Evolutionary conservation across 2,329 filamentous ascomycete species (phyloP), one percentile per base, ranked within the genome.

Genomic region (Monosporascus ibericus): DNA sequence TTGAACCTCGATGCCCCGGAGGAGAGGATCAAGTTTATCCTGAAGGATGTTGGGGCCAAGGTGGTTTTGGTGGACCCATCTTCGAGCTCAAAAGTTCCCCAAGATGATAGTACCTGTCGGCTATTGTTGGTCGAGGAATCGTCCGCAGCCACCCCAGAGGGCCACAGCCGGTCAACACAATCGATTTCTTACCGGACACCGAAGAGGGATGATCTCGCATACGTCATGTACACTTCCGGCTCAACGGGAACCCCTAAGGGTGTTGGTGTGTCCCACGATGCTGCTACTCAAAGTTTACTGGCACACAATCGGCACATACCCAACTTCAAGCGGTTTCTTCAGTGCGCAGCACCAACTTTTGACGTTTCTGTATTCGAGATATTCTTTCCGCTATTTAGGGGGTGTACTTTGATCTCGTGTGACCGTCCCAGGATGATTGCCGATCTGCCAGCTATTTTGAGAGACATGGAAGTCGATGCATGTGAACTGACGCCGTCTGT

Each of bases 351-450:
- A 3, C 90, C 92, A 1, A 96, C 91, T 0, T 96, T 96, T 65
- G 92, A 96, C 68, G 92, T 96, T 7, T 95, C 90, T 0, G 86
- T 96, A 6, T 96, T 96, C 66, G 92, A 96, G 66, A 92, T 95
- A 6, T 96, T 96, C 75, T 96, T 96, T 58, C 88, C 92, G 0
- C 73, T 92, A 17, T 86, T 85, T 56, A 78, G 90, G 52, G 87
- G 87, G 2, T 75, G 74, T 22, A 95, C 90, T 0, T 72, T 96
- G 2, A 81, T 92, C 47, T 81, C 82, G 51, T 90, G 86, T 58
- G 79, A 84, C 52, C 81, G 91, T 27, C 74, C 76, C 48, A 75
- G 81, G 36, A 82, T 96, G 75, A 75, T 96, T 42, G 81, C 87
- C 55, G 84, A 96, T 63, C 78, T 96, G 22, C 83, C 88, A 1